Evolutionary conservation across 176 grass and related monocot species (phyloP), one percentile per base, ranked within the genome.

Genomic region (Carex kokanica): DNA sequence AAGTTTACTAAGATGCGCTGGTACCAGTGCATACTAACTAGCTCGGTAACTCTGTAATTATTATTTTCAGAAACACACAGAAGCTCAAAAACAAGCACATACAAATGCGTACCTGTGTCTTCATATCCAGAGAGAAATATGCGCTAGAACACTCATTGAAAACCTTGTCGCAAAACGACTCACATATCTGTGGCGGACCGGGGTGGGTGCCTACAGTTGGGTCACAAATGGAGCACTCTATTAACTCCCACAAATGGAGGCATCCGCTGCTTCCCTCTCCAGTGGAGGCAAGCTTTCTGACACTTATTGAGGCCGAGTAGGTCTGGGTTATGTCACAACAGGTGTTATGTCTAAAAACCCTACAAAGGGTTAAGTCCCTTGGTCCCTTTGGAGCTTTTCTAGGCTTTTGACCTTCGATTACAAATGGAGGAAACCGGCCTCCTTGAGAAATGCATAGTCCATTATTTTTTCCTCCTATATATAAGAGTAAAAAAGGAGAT

Each of bases 191-290:
- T 58, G 96, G 96, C 59, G 89, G 96, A 68, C 96, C 93, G 64
- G 91, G 41, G 53, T 78, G 87, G 81, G 91, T 82, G 70, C 96
- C 96, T 5, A 92, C 80, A 38, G 79, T 81, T 59, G 91, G 96
- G 83, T 99, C 91, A 58, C 96, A 99, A 73, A 99, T 88, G n/a
- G 96, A 95, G 86, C 93, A 95, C 80, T 99, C 96, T 1, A 99
- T 79, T 81, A 99, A 60, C 72, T 99, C 96, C 96, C 96, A 99
- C 64, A 99, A 65, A 89, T 95, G 89, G 70, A 99, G 86, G 80
- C 96, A 99, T 87, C 95, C 91, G 84, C 82, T 80, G 85, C 65
- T 90, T 25, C 86, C 96, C 87, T 99, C 96, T 69, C 96, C 96
- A 78, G 86, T 69, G 49, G 93, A 93, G 60, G 95, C 91, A 36